These are phyloP conservation scores for Coemansia sp. DNA, from an alignment of 192 early-diverging fungal genomes.

Conservation along the genomic window DNA sequence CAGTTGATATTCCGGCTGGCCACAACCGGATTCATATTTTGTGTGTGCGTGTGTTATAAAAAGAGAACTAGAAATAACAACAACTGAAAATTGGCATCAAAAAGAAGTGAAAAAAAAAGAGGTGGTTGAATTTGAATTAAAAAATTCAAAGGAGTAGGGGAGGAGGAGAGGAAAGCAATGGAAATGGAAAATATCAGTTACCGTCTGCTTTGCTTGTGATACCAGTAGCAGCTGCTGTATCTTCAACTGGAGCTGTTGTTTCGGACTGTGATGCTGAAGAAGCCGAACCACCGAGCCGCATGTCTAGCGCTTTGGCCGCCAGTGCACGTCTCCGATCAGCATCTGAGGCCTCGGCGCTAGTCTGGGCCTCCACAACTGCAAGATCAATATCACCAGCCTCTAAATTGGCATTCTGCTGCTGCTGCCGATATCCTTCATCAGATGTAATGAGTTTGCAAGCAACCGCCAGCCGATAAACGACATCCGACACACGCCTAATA, in stretches of 20 bases:
- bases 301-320: slow-evolving; percentile 44
- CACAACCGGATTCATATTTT: neutral
- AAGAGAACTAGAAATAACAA: neutral
- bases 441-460: slow-evolving; percentile 29
- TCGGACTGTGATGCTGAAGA: neutral
- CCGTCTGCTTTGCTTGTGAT: neutral
- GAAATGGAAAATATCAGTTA: neutral
- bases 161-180: neutral
- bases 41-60: neutral
- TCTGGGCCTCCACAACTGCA: neutral
- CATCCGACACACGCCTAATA: slow-evolving; percentile 17
- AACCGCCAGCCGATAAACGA: slow-evolving; percentile 31
- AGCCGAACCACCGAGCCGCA: slow-evolving; percentile 20
- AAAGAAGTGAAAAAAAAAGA: neutral
- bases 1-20: neutral
- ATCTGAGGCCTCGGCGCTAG: slow-evolving; percentile 21
- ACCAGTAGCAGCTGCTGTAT: neutral
- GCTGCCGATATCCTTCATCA: slow-evolving; percentile 34
- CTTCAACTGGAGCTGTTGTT: neutral
- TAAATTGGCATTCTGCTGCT: slow-evolving; percentile 26
- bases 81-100: neutral
- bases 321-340: slow-evolving; percentile 44
- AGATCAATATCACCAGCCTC: slow-evolving; percentile 7
- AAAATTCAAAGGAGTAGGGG: neutral
- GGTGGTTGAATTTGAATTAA: neutral